Percentiles rank a stretch among this genome's conserved stretches.
Evolutionary conservation across 768 basidiomycete species (phyloP).

Genomic region (Amanita exitialis): DNA sequence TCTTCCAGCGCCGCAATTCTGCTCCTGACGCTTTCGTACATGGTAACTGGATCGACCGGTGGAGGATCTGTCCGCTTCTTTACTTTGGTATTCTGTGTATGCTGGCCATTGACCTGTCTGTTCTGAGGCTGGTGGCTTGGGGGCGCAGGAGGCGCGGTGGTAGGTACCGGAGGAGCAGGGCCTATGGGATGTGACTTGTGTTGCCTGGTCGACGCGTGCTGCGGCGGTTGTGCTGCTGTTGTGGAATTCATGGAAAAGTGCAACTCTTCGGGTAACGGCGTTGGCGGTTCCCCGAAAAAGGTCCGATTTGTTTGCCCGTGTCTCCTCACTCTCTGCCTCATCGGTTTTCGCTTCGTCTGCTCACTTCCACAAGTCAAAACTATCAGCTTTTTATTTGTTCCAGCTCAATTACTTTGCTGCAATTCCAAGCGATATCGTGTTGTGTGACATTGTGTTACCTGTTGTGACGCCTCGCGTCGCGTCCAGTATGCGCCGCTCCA

Average conservation of each 20-base stretch:
- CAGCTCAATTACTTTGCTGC: background rate
- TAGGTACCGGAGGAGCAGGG: constrained; percentile 53
- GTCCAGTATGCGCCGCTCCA: constrained; percentile 3
- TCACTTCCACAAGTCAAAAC: background rate
- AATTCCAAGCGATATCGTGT: background rate
- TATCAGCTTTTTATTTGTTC: background rate
- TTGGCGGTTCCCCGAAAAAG: constrained; percentile 2
- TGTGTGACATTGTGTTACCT: background rate
- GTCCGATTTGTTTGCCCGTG: constrained; percentile 2
- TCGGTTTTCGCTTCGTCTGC: background rate
- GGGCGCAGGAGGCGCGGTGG: constrained; percentile 44
- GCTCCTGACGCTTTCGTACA: constrained; percentile 85
- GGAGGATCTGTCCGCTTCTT: constrained; percentile 63
- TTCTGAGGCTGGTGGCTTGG: constrained; percentile 33
- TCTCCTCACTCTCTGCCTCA: background rate
- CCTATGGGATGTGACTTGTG: constrained; percentile 47
- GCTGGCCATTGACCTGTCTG: constrained; percentile 28
- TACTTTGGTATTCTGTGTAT: constrained; percentile 34
- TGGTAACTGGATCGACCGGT: constrained; percentile 64
- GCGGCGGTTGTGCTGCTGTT: constrained; percentile 35
- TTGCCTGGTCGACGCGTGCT: constrained; percentile 28
- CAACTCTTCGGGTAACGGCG: background rate
- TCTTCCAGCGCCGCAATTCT: constrained; percentile 86
- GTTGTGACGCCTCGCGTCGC: constrained; percentile 8
- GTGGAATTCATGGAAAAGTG: constrained; percentile 6